Base-by-base conservation (phyloP, 129 eudicot species). In the Saussurea involucrata region DNA sequence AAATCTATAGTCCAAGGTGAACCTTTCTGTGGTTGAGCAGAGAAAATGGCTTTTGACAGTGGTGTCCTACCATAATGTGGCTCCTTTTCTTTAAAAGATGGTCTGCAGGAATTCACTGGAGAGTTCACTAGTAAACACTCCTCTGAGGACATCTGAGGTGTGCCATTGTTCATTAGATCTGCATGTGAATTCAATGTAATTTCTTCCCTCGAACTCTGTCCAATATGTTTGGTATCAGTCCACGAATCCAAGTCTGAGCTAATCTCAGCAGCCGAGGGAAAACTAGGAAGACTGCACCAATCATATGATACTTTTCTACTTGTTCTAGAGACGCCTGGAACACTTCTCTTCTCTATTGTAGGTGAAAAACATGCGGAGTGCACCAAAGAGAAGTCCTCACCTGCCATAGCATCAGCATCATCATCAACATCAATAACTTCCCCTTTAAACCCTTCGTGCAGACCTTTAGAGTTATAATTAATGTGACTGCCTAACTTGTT, bases 1-100 rank as follows among this genome's bases (percentile, higher is more conserved):
- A 95, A 92, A 69, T 95, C 97, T 25, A 86, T 88, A 34, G 96
- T 92, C 99, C 97, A 95, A 37, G 99, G 99, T 63, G 99, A 95
- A 61, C 94, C 96, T 72, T 85, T 81, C 69, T 78, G 87, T 60
- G 57, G 82, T 53, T 88, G 83, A 82, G 74, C 78, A 64, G 90
- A 86, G 20, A 64, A 82, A 34, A 95, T 78, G 37, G 97, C 96
- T 70, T 92, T 90, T 25, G 87, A 77, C 71, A 95, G 84, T 68
- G 97, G 97, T 42, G 99, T 92, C 74, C 84, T 82, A 68, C 82
- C 81, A 57, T 71, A 82, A 36, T 21, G 60, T 46, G 76, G 67
- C 29, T 63, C 66, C 77, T 60, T 74, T 44, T 84, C 84, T 76
- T 80, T 69, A 25, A 64, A 42, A 25, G 85, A 31, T 74, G 15